Conservation (phyloP, 225 moss, liverwort and hornwort genomes). For the Bryoerythrophyllum caledonicum region DNA sequence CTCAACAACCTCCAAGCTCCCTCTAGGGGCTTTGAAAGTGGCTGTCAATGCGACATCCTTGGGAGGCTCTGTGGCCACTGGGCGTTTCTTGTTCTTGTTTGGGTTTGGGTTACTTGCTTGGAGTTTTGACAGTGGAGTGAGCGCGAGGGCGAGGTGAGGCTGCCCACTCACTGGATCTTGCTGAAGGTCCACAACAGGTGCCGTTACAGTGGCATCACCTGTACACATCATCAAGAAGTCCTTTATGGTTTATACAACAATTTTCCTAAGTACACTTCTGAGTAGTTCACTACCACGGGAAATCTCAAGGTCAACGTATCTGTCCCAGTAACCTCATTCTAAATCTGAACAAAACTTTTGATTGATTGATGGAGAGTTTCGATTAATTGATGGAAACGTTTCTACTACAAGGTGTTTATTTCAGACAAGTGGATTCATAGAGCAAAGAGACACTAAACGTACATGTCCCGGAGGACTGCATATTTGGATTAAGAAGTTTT, state of each 20-base stretch:
- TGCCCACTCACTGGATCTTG: slow-evolving; percentile 67
- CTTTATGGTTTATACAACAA: not conserved
- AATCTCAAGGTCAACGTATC: not conserved
- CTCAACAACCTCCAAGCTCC: slow-evolving; percentile 67
- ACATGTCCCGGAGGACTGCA: slow-evolving; percentile 1
- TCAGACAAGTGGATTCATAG: not conserved
- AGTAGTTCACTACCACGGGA: not conserved
- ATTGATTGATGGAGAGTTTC: not conserved
- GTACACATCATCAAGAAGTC: slow-evolving; percentile 35
- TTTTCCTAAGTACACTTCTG: not conserved
- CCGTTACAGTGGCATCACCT: slow-evolving; percentile 79
- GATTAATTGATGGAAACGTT: not conserved
- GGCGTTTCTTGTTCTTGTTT: slow-evolving; percentile 44
- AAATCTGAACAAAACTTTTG: not conserved
- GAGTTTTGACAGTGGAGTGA: slow-evolving; percentile 67
- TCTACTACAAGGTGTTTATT: slow-evolving; percentile 3
- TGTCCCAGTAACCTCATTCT: not conserved
- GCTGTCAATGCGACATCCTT: slow-evolving; percentile 51
- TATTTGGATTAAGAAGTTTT: not conserved
- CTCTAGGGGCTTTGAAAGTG: slow-evolving; percentile 59
- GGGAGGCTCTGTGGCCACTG: slow-evolving; percentile 36
- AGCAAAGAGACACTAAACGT: not conserved
- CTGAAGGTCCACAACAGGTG: slow-evolving; percentile 80
- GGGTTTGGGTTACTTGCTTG: slow-evolving; percentile 32
- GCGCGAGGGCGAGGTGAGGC: slow-evolving; percentile 70